A percentile compares a stretch with the other conserved stretches of the same genome.
Evolutionary conservation across 192 early-diverging fungal species (phyloP).

Genomic region (Rhizoclosmatium sp.): DNA sequence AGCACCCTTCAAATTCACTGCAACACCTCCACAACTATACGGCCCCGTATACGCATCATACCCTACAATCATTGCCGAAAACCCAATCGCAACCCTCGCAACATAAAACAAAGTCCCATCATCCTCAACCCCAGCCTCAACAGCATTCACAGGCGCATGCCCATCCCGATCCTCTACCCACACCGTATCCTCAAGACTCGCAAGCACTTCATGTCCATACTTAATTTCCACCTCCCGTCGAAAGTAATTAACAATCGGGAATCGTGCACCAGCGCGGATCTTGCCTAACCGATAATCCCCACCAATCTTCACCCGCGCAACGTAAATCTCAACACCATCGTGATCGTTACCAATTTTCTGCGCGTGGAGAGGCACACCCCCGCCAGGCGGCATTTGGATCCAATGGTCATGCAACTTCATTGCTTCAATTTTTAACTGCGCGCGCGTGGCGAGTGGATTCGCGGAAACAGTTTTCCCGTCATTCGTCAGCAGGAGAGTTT

Average conservation of each 20-base stretch:
- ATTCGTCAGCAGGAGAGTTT: conserved; percentile 9
- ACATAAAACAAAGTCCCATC: conserved; percentile 31
- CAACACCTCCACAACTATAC: conserved; percentile 9
- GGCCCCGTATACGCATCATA: conserved; percentile 1
- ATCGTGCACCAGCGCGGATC: not conserved
- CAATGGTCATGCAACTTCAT: not conserved
- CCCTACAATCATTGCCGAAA: not conserved
- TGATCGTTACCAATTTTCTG: conserved; percentile 25
- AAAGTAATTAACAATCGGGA: conserved; percentile 24
- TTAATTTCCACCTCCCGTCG: conserved; percentile 31
- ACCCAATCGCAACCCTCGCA: conserved; percentile 16
- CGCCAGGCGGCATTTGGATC: conserved; percentile 5
- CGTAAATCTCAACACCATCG: conserved; percentile 23
- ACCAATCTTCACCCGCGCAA: conserved; percentile 38
- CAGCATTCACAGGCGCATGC: conserved; percentile 8
- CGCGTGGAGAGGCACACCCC: conserved; percentile 19
- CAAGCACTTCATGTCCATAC: conserved; percentile 23
- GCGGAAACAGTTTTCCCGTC: not conserved
- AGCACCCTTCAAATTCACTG: conserved; percentile 4
- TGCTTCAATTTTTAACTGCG: conserved; percentile 3
- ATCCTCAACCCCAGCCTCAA: conserved; percentile 11
- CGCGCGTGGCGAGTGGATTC: not conserved
- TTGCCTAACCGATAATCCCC: conserved; percentile 22
- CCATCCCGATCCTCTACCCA: not conserved
- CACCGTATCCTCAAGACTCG: not conserved